Conservation (phyloP, 805 yeast genomes). For the Candida koratica region DNA sequence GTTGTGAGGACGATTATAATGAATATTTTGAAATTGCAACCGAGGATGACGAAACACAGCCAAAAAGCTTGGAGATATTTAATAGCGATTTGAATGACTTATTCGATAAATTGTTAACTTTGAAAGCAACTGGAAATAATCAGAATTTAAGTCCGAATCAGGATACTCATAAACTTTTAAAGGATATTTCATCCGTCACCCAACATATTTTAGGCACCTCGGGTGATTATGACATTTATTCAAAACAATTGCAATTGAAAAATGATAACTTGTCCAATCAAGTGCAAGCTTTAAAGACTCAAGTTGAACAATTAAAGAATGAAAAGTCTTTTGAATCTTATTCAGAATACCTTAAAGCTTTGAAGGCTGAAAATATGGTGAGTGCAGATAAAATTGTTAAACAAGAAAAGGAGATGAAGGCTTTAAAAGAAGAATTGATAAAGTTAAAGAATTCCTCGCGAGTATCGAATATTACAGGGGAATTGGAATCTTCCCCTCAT, state of each 20-base stretch:
- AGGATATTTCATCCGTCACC: constrained; percentile 29
- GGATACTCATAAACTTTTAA: constrained; percentile 25
- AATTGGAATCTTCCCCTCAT: constrained; percentile 5
- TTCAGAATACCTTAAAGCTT: constrained; percentile 20
- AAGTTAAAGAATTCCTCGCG: constrained; percentile 16
- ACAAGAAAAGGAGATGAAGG: constrained; percentile 24
- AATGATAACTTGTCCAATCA: constrained; percentile 21
- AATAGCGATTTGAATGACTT: constrained; percentile 21
- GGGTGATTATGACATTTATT: constrained; percentile 14
- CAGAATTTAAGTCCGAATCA: constrained; percentile 14
- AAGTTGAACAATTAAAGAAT: constrained; percentile 19
- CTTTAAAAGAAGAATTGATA: constrained; percentile 22
- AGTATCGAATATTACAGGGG: not conserved
- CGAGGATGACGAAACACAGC: constrained; percentile 13
- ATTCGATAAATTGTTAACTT: constrained; percentile 19
- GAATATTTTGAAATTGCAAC: constrained; percentile 13
- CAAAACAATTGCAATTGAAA: constrained; percentile 32
- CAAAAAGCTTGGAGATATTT: constrained; percentile 1
- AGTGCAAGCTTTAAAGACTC: constrained; percentile 14
- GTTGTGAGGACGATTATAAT: constrained; percentile 38
- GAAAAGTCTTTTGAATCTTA: constrained; percentile 22
- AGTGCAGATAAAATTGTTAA: constrained; percentile 21
- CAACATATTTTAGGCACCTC: constrained; percentile 24
- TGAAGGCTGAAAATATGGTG: constrained; percentile 21
- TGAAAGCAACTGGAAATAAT: constrained; percentile 21